Percentiles rank a stretch among this genome's conserved stretches.
Evolutionary conservation across 345 rosid genomes (phyloP).

Genomic region (Garcia nutans): DNA sequence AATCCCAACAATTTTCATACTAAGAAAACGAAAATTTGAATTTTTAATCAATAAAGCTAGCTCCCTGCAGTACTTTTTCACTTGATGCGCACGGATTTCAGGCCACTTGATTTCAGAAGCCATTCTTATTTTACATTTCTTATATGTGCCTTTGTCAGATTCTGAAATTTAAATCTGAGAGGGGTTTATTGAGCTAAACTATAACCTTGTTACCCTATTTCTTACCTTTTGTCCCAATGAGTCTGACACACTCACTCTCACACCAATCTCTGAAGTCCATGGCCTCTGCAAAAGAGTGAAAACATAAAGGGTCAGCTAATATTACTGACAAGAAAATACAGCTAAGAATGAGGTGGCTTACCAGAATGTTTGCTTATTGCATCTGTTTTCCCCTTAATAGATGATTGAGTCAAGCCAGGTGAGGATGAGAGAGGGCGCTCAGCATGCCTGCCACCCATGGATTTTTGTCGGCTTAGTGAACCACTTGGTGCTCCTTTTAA

Average conservation of each 20-base stretch:
- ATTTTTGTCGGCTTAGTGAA: conserved; percentile 64
- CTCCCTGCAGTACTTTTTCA: background rate
- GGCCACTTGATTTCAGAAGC: background rate
- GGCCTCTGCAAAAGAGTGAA: conserved; percentile 63
- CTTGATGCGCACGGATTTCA: background rate
- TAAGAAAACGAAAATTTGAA: background rate
- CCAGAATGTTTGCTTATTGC: conserved; percentile 65
- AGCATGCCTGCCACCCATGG: conserved; percentile 43
- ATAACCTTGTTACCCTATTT: background rate
- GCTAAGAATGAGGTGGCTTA: conserved; percentile 18
- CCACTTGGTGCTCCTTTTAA: conserved; percentile 54
- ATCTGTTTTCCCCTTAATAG: conserved; percentile 57
- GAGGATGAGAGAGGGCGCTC: conserved; percentile 55
- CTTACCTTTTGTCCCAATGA: conserved; percentile 82
- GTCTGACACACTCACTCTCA: conserved; percentile 77
- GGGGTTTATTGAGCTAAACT: background rate
- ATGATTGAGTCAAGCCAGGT: conserved; percentile 48
- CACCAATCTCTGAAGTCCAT: conserved; percentile 96
- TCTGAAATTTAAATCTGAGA: background rate
- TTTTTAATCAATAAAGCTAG: background rate
- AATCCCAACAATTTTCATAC: background rate
- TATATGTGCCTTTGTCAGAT: background rate
- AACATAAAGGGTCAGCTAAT: conserved; percentile 11
- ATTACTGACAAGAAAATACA: background rate
- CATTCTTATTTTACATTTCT: background rate